Base-by-base conservation (phyloP, 2,329 filamentous ascomycete genomes). In the Tolypocladium tundrense region DNA sequence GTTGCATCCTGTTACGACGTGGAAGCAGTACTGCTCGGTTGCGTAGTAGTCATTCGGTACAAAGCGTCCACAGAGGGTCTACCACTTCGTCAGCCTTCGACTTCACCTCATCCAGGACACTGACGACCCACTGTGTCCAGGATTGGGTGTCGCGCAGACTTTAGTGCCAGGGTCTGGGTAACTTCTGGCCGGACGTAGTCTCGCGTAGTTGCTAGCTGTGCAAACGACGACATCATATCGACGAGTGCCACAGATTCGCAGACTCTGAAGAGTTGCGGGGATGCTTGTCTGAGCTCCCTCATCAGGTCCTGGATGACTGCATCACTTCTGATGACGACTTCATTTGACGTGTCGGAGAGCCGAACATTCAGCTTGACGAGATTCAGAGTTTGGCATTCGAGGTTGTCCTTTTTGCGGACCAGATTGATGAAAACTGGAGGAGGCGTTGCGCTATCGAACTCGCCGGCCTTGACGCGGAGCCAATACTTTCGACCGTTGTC, bases 1-100 rank as follows among this genome's bases (percentile, higher is more conserved):
- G 66, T 99, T 99, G 70, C 90, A 95, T 4, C 94, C 93, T 0
- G 93, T 97, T 61, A 99, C 87, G 60, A 97, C 88, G 63, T 97
- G 92, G 66, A 97, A 96, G 1, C 92, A 85, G 41, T 86, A 85
- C 60, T 93, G 86, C 40, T 88, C 81, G 0, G 87, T 88, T 3
- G 90, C 88, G 66, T 92, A 97, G 35, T 92, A 89, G 66, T 97
- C 92, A 62, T 97, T 97, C 0, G 94, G 89, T 4, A 97, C 78
- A 67, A 89, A 96, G 27, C 82, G 84, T 52, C 80, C 81, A 1
- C 77, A 74, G 62, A 90, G 84, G 2, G 86, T 82, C 76, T 83
- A 54, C 0, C 35, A 43, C 13, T 21, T 11, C 0, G 33, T 61
- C 16, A 64, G 56, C 8, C 16, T 48, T 13, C 4, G 16, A 53